Conservation (phyloP, 768 basidiomycete genomes). For the Mycena vitilis region DNA sequence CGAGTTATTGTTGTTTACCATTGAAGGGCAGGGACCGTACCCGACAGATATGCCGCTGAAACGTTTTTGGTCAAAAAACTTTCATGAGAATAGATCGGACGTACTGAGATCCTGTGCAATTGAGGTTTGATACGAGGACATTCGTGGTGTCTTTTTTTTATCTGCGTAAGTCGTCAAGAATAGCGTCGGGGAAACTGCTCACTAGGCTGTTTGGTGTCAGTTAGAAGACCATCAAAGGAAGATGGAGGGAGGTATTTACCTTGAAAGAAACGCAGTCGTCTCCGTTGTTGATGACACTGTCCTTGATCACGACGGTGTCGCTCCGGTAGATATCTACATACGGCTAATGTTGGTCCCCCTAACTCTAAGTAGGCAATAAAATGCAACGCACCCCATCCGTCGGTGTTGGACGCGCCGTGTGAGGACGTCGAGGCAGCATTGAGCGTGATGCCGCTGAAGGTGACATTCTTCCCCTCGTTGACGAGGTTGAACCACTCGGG, state of each 20-base stretch:
- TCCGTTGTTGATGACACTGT: constrained; percentile 53
- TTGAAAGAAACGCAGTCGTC: constrained; percentile 74
- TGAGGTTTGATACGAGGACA: constrained; percentile 64
- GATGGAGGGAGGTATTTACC: constrained; percentile 42
- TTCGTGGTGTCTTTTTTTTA: constrained; percentile 57
- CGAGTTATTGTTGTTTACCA: neutral
- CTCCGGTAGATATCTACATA: constrained; percentile 32
- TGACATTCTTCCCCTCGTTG: constrained; percentile 59
- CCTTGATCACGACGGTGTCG: constrained; percentile 57
- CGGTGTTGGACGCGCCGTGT: constrained; percentile 60
- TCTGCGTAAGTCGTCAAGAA: too few species aligned
- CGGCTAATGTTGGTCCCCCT: neutral
- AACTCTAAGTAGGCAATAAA: too few species aligned
- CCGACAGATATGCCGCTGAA: constrained; percentile 56
- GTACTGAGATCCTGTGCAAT: constrained; percentile 71
- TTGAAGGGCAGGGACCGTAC: neutral
- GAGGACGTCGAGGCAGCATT: constrained; percentile 58
- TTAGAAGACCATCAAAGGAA: neutral
- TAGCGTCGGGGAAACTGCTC: neutral
- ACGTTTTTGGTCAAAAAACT: too few species aligned
- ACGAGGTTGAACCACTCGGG: constrained; percentile 41
- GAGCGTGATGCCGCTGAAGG: constrained; percentile 60
- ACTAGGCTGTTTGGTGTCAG: constrained; percentile 29
- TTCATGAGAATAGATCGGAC: constrained; percentile 27
- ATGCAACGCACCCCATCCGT: constrained; percentile 58